Conservation (phyloP, 306 rosid genomes). For the Quercus alba region DNA sequence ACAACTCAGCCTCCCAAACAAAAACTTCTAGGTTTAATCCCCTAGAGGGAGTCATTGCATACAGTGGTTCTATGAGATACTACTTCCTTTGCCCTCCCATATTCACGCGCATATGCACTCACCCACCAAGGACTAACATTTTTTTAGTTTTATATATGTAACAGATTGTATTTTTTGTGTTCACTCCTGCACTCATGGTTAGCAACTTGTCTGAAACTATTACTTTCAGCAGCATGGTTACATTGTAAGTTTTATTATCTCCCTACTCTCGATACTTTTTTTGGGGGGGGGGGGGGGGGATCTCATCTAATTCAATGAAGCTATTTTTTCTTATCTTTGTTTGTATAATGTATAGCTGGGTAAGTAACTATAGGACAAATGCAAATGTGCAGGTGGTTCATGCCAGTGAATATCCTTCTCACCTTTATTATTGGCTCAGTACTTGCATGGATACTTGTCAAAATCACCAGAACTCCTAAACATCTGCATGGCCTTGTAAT, state of each 20-base stretch:
- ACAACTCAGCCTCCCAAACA: too few relatives aligned
- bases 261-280: not conserved
- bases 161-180: constrained; percentile 6
- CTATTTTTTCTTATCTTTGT: not conserved
- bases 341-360: not conserved
- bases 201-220: not conserved
- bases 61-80: too few relatives aligned
- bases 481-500: constrained; percentile 6
- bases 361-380: not conserved
- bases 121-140: not conserved
- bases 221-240: not conserved
- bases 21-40: too few relatives aligned
- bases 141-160: not conserved
- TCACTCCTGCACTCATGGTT: constrained; percentile 1
- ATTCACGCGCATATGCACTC: not conserved
- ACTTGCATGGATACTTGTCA: not conserved
- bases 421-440: not conserved
- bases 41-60: too few relatives aligned
- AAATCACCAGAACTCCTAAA: not conserved
- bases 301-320: not conserved
- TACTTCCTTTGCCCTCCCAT: too few relatives aligned
- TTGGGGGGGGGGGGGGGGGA: not conserved
- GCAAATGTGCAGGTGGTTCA: constrained; percentile 13
- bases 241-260: not conserved
- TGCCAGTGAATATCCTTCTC: constrained; percentile 6